Evolutionary conservation across 805 yeast genomes (phyloP), one percentile per base, ranked within the genome.

Genomic region (Brettanomyces sp.): DNA sequence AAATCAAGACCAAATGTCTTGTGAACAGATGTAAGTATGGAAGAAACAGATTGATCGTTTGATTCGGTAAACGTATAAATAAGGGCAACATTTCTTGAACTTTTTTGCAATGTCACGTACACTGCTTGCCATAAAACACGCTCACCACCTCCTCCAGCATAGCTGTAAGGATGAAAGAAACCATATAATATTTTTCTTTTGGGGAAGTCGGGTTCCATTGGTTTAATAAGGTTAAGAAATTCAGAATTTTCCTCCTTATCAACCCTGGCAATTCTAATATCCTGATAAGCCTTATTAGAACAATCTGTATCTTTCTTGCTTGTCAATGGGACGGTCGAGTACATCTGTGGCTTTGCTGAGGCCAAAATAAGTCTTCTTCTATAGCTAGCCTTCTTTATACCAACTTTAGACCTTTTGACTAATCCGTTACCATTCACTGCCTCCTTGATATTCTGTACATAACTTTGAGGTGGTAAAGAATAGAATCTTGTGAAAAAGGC

Each of bases 71-170:
- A 64, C 7, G 48, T 76, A 60, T 93, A 93, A 7, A 93, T 69
- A 1, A 77, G 80, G 2, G 75, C 85, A 6, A 85, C 65, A 54
- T 80, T 78, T 28, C 64, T 56, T 5, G 66, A 64, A 49, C 73
- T 69, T 22, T 68, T 64, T 8, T 62, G 52, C 48, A 90, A 67
- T 0, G 95, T 85, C 32, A 82, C 73, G 53, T 77, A 74, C 5
- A 91, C 86, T 0, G 96, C 96, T 46, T 86, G 89, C 99, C 99
- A 93, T 37, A 93, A 68, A 0, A 93, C 99, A 47, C 91, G 77
- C 60, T 93, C 99, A 23, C 99, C 99, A 30, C 99, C 99, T 18
- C 99, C 99, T 41, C 95, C 96, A 36, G 96, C 95, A 60, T 85
- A 86, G 52, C 96, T 89, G 56, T 82, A 85, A 0, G 99, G 99